phyloP scores from a whole-genome alignment of 768 basidiomycete genomes.

The Leccinum olivaceopallidum region DNA sequence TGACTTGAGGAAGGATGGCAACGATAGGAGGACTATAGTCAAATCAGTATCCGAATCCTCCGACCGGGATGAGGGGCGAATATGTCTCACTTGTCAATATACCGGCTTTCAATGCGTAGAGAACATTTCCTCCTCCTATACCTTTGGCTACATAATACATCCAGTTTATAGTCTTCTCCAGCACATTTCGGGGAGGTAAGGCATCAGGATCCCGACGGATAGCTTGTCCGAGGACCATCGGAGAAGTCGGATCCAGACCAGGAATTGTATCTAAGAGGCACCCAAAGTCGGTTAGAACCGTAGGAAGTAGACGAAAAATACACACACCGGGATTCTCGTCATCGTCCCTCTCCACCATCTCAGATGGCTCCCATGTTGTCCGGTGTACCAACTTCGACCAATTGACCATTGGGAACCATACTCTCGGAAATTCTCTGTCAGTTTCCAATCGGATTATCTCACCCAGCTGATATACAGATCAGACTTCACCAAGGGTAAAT shows the following conservation, averaged over 20 bases:
- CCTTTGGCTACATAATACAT: slow-evolving; percentile 42
- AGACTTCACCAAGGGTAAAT: background rate
- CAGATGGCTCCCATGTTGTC: slow-evolving; percentile 47
- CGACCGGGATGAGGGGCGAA: background rate
- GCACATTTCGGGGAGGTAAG: slow-evolving; percentile 59
- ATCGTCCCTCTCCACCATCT: slow-evolving; percentile 46
- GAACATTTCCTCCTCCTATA: slow-evolving; percentile 55
- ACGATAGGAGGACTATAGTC: slow-evolving; percentile 49
- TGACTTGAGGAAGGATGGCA: slow-evolving; percentile 58
- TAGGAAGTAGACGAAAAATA: background rate
- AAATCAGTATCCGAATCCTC: background rate
- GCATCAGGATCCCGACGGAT: slow-evolving; percentile 71
- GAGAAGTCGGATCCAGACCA: slow-evolving; percentile 45
- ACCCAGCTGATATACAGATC: slow-evolving; percentile 44
- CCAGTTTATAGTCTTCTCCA: slow-evolving; percentile 52
- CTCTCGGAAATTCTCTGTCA: slow-evolving; percentile 35
- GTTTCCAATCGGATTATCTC: slow-evolving; percentile 58
- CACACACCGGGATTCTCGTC: slow-evolving; percentile 66
- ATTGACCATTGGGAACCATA: slow-evolving; percentile 58
- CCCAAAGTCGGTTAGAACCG: background rate
- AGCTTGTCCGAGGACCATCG: slow-evolving; percentile 56
- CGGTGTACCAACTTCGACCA: slow-evolving; percentile 39
- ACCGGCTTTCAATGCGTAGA: slow-evolving; percentile 75
- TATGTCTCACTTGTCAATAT: slow-evolving; percentile 51
- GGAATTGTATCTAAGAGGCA: slow-evolving; percentile 49